Base-by-base conservation (phyloP, 176 grass and related monocot genomes). In the Aegilops longissima region DNA sequence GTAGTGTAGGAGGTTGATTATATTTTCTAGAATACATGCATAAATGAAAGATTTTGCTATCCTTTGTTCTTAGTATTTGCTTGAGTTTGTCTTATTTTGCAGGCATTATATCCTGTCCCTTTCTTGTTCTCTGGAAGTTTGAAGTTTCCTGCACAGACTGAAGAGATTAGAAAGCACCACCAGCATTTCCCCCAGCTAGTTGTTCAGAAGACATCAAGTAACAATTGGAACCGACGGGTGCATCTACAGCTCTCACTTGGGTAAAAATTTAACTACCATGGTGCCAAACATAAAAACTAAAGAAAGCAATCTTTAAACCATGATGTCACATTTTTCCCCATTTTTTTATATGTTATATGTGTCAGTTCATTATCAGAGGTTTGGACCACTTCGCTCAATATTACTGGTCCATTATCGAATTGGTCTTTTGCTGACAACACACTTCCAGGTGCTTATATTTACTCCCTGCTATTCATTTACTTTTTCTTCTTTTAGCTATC, bases 111-210 rank as follows among this genome's bases (percentile, higher is more conserved):
- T 79, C 96, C 96, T 78, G 90, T 96, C 38, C 86, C 92, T 78
- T 98, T 94, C 84, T 91, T 98, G 87, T 98, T 98, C 86, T 92
- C 91, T 66, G 92, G 91, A 80, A 94, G 92, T 88, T 83, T 98
- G 42, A 91, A 94, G 67, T 96, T 89, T 77, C 92, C 89, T 70
- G 87, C 92, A 64, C 67, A 87, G 82, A 68, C 82, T 63, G 82
- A 94, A 82, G 92, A 94, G 73, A 92, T 98, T 79, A 88, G 76
- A 88, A 81, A 92, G 40, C 86, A 88, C 31, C 91, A 98, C 89
- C 61, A 92, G 73, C 34, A 86, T 49, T 90, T 98, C 6, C 96
- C 96, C 29, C 73, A 76, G 67, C 80, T 98, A 76, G 76, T 79
- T 80, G 47, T 88, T 88, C 86, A 77, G 84, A 73, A 92, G 69